Base-by-base conservation (phyloP, 2,329 filamentous ascomycete genomes). In the Monosporascus ibericus region DNA sequence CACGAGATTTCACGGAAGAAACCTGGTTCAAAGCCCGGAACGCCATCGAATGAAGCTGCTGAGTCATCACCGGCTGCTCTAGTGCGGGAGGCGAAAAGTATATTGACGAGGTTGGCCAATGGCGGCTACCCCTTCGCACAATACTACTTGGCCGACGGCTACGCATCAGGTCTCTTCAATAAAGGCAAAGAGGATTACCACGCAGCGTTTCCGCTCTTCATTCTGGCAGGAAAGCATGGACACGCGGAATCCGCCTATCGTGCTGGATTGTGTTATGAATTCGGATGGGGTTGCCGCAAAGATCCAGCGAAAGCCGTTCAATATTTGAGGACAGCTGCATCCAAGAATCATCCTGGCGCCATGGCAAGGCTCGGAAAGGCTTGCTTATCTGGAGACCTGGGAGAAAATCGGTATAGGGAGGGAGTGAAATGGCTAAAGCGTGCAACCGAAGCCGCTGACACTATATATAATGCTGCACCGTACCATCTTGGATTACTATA, bases 391-490 rank as follows among this genome's bases (percentile, higher is more conserved):
- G 91, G 91, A 42, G 92, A 97, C 60, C 84, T 99, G 68, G 94
- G 94, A 30, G 84, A 86, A 60, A 91, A 89, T 67, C 82, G 88
- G 53, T 95, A 96, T 65, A 82, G 89, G 49, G 94, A 99, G 69
- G 94, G 92, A 8, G 75, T 97, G 59, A 96, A 95, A 69, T 99
- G 94, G 94, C 76, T 99, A 63, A 97, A 96, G 73, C 83, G 95
- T 52, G 94, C 92, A 3, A 81, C 90, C 0, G 94, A 99, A 70
- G 84, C 89, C 3, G 91, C 94, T 14, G 94, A 99, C 68, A 68
- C 79, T 44, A 92, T 97, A 69, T 96, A 99, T 75, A 96, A 96
- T 63, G 82, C 85, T 18, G 94, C 90, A 0, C 94, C 94, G 0
- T 99, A 92, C 66, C 91, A 96, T 67, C 82, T 99, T 15, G 94